Conservation (phyloP, 768 basidiomycete species). For the Pseudohyphozyma bogoriensis region DNA sequence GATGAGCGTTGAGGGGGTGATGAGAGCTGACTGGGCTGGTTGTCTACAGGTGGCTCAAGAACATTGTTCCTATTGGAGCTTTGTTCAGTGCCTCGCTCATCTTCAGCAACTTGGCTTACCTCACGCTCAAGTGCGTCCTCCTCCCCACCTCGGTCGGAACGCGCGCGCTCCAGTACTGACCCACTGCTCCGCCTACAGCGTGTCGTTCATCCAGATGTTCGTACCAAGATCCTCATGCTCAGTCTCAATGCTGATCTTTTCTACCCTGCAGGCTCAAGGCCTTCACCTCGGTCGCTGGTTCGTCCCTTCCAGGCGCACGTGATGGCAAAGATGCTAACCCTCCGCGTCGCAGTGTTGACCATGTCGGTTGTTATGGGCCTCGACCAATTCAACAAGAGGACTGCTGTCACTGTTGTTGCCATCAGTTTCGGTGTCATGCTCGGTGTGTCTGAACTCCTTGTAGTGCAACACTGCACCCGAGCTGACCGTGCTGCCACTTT, state of each 20-base stretch:
- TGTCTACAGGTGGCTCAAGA: neutral
- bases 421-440: slow-evolving; percentile 83
- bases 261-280: slow-evolving; percentile 53
- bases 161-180: neutral
- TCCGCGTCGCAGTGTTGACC: slow-evolving; percentile 42
- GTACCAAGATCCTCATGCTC: neutral
- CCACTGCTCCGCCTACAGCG: neutral
- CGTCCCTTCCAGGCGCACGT: neutral
- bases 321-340: neutral
- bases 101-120: slow-evolving; percentile 83
- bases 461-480: too few relatives aligned
- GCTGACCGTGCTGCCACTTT: too few relatives aligned
- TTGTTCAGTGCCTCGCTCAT: slow-evolving; percentile 88
- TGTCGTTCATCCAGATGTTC: slow-evolving; percentile 78
- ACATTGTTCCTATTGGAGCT: slow-evolving; percentile 81
- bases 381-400: slow-evolving; percentile 55
- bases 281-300: slow-evolving; percentile 50
- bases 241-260: neutral
- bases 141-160: neutral
- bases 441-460: too few relatives aligned
- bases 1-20: too few relatives aligned
- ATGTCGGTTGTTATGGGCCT: slow-evolving; percentile 87
- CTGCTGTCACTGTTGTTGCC: slow-evolving; percentile 74
- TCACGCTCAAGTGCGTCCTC: slow-evolving; percentile 55
- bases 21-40: neutral